Evolutionary conservation across 2,329 filamentous ascomycete genomes (phyloP).

Genomic region (Botryotinia globosa): DNA sequence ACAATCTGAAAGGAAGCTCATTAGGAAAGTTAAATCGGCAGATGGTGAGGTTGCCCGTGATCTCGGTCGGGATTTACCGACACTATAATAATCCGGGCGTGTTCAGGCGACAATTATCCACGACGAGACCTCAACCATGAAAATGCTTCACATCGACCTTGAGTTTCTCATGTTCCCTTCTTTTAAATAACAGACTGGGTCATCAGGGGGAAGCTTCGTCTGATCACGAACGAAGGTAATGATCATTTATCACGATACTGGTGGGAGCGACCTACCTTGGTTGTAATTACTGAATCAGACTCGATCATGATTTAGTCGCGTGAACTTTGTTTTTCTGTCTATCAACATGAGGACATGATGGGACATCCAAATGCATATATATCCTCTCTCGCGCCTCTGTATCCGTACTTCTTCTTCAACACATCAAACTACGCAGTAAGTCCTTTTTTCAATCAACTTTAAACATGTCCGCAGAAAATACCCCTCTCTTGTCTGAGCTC

Average conservation of each 20-base stretch:
- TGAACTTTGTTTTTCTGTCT: constrained; percentile 11
- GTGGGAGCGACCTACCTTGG: neutral
- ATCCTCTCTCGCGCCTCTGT: neutral
- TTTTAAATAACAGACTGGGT: neutral
- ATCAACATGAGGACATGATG: neutral
- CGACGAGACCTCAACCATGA: neutral
- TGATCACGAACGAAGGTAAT: neutral
- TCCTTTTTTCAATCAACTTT: neutral
- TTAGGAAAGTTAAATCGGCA: neutral
- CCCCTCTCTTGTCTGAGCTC: neutral
- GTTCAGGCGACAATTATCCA: neutral
- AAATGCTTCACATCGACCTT: neutral
- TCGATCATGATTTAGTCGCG: constrained; percentile 9
- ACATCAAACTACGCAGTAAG: neutral
- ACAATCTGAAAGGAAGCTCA: neutral
- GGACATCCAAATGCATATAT: neutral
- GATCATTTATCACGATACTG: neutral
- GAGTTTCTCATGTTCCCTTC: neutral
- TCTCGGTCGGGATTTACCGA: constrained; percentile 2
- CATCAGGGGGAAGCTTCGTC: neutral
- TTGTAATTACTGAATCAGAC: neutral
- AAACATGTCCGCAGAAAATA: constrained; percentile 5
- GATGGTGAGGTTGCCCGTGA: neutral
- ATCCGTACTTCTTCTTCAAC: neutral
- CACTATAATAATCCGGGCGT: neutral